Percentiles rank a stretch among this genome's conserved stretches.
These are phyloP conservation scores for Calocera cornea DNA, from an alignment of 768 basidiomycete genomes.

Conservation along the genomic window DNA sequence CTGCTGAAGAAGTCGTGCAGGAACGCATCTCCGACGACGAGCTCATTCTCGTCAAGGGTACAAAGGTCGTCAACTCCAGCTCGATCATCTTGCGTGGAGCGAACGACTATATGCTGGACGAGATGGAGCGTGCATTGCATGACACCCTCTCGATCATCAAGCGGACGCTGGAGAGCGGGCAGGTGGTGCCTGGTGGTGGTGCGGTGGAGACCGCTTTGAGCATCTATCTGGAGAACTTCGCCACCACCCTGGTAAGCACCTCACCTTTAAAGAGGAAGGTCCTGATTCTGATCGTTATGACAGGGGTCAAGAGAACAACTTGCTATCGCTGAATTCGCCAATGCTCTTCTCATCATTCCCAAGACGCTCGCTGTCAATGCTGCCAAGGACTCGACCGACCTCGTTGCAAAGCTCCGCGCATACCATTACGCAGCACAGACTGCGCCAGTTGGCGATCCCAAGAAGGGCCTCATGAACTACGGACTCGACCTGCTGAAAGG, in stretches of 20 bases:
- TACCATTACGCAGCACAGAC: slow-evolving; percentile 96
- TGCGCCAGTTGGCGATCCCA: slow-evolving; percentile 78
- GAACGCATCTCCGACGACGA: slow-evolving; percentile 98
- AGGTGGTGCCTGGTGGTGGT: slow-evolving; percentile 93
- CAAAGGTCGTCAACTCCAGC: slow-evolving; percentile 84
- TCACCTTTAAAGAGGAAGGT: neutral
- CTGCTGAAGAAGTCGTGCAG: slow-evolving; percentile 90
- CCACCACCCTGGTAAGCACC: slow-evolving; percentile 74
- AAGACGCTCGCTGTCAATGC: slow-evolving; percentile 96
- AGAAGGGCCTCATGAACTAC: slow-evolving; percentile 79
- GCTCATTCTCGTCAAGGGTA: slow-evolving; percentile 92
- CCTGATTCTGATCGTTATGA: neutral
- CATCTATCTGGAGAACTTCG: slow-evolving; percentile 97
- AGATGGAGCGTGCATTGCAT: slow-evolving; percentile 96
- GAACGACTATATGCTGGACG: slow-evolving; percentile 98
- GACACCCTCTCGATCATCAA: slow-evolving; percentile 93
- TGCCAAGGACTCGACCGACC: slow-evolving; percentile 93
- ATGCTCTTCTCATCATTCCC: slow-evolving; percentile 82
- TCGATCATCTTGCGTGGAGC: slow-evolving; percentile 92
- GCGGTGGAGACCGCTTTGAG: slow-evolving; percentile 94
- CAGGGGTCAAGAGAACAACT: slow-evolving; percentile 97
- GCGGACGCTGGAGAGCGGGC: slow-evolving; percentile 88
- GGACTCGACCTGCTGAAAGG: slow-evolving; percentile 92
- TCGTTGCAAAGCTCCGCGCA: slow-evolving; percentile 90
- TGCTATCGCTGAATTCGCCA: slow-evolving; percentile 97